phyloP scores from a whole-genome alignment of 2,329 filamentous ascomycete genomes.

The Curvularia sp. region DNA sequence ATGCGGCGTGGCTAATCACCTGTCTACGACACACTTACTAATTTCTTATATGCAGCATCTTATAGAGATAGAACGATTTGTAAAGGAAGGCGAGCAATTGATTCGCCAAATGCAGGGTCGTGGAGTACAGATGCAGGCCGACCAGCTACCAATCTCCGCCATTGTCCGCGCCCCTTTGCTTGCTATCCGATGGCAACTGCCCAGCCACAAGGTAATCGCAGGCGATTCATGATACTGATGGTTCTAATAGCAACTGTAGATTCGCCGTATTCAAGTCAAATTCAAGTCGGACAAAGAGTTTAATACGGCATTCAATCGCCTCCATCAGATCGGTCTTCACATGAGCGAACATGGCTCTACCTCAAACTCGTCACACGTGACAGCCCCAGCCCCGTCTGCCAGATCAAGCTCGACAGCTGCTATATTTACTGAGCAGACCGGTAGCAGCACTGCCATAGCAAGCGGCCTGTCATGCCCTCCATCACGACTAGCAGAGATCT shows the following conservation, averaged over 20 bases:
- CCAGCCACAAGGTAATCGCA: slow-evolving; percentile 45
- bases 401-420: slow-evolving; percentile 4
- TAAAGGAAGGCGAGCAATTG: slow-evolving; percentile 27
- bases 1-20: background rate
- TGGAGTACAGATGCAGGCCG: slow-evolving; percentile 41
- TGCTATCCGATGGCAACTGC: slow-evolving; percentile 51
- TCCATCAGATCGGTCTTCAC: slow-evolving; percentile 44
- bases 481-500: slow-evolving; percentile 35
- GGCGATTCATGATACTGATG: no score
- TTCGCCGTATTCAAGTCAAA: slow-evolving; percentile 55
- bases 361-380: slow-evolving; percentile 18
- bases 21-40: slow-evolving; percentile 5
- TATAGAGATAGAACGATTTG: slow-evolving; percentile 35
- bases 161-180: slow-evolving; percentile 50
- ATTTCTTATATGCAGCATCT: slow-evolving; percentile 27
- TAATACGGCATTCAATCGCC: slow-evolving; percentile 40
- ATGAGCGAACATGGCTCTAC: slow-evolving; percentile 30
- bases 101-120: slow-evolving; percentile 31
- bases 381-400: slow-evolving; percentile 12
- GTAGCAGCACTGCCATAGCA: background rate
- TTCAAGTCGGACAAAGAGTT: slow-evolving; percentile 51
- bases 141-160: slow-evolving; percentile 55
- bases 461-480: slow-evolving; percentile 35
- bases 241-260: slow-evolving; percentile 37
- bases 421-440: slow-evolving; percentile 5